phyloP scores from a whole-genome alignment of 148 eudicot genomes.

The Tetragonia tetragonoides region DNA sequence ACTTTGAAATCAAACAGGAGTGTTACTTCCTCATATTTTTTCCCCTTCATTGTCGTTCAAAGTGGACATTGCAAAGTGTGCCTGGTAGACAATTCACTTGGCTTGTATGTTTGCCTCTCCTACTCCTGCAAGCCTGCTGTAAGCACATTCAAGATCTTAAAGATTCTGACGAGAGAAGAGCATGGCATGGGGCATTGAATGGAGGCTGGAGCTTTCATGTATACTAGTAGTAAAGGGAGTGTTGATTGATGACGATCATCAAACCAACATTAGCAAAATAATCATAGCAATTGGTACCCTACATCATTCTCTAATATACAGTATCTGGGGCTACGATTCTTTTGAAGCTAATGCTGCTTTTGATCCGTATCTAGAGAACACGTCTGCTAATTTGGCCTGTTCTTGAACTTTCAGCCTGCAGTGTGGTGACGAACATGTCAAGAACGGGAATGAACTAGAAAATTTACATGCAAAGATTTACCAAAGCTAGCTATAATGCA shows the following conservation, averaged over 20 bases:
- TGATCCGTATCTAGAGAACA: conserved; percentile 58
- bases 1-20: too few species aligned
- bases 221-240: background rate
- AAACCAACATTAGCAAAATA: background rate
- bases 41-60: too few species aligned
- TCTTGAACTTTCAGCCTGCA: conserved; percentile 75
- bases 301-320: conserved; percentile 13
- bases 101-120: too few species aligned
- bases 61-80: too few species aligned
- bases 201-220: too few species aligned
- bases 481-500: background rate
- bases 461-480: background rate
- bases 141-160: too few species aligned
- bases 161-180: too few species aligned
- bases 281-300: background rate
- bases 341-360: conserved; percentile 38
- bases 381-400: conserved; percentile 67
- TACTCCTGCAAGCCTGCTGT: too few species aligned
- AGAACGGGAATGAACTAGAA: background rate
- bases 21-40: too few species aligned
- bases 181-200: too few species aligned
- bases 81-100: too few species aligned
- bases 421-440: background rate
- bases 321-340: conserved; percentile 25
- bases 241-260: background rate